Evolutionary conservation across 2,329 filamentous ascomycete genomes (phyloP).

Genomic region (Elsinoe arachidis): DNA sequence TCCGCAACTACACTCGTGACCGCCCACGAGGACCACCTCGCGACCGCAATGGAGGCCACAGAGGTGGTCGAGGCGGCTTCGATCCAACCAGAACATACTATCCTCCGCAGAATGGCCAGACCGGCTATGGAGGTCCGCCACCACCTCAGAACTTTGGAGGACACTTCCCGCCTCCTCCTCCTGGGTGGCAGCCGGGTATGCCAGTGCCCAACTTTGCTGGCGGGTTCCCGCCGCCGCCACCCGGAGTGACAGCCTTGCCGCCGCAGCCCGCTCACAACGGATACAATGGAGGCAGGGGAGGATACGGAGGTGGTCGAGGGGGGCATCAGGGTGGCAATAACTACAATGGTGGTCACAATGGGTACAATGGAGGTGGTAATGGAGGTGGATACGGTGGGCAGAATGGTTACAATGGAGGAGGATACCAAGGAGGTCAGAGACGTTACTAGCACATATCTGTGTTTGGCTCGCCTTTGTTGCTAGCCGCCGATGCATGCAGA

Average conservation of each 20-base stretch:
- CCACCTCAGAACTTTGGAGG: constrained; percentile 21
- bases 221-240: constrained; percentile 18
- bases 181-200: constrained; percentile 21
- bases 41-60: constrained; percentile 22
- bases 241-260: constrained; percentile 16
- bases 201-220: constrained; percentile 10
- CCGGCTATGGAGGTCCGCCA: constrained; percentile 20
- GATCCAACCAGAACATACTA: constrained; percentile 9
- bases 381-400: constrained; percentile 15
- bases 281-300: constrained; percentile 21
- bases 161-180: constrained; percentile 17
- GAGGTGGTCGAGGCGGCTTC: constrained; percentile 17
- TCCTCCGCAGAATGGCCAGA: constrained; percentile 17
- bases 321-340: constrained; percentile 11
- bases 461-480: background rate
- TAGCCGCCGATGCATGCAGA: background rate
- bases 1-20: constrained; percentile 60
- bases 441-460: background rate
- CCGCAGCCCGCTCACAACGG: constrained; percentile 17
- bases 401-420: constrained; percentile 15
- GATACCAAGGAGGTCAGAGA: constrained; percentile 13
- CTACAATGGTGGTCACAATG: constrained; percentile 16
- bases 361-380: constrained; percentile 15
- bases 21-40: constrained; percentile 34
- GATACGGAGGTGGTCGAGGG: constrained; percentile 22